Evolutionary conservation across 73 alveolate species (phyloP).

Genomic region (Paramecium primaurelia): DNA sequence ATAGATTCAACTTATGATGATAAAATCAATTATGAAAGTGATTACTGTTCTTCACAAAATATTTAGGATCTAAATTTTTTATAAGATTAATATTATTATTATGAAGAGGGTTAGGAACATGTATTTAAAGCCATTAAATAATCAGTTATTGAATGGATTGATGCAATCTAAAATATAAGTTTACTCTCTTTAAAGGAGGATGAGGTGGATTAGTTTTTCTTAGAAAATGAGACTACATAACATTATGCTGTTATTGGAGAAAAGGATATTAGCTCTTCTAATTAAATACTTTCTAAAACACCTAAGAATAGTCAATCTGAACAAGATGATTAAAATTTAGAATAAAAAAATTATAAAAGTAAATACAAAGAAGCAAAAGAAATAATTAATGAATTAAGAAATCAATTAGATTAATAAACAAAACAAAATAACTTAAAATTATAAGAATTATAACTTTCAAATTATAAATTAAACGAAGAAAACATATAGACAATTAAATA

Average conservation of each 20-base stretch:
- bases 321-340: not conserved
- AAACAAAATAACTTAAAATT: not conserved
- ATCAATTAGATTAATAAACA: not conserved
- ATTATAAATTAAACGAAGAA: not conserved
- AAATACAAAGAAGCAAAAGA: not conserved
- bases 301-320: not conserved
- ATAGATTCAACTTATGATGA: not conserved
- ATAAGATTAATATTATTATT: not conserved
- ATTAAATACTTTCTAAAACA: not conserved
- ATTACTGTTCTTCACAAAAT: not conserved
- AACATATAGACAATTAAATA: not conserved
- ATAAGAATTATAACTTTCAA: not conserved
- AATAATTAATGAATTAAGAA: not conserved
- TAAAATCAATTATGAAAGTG: not conserved
- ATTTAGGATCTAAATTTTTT: not conserved
- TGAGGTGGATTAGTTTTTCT: not conserved
- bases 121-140: not conserved
- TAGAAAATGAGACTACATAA: not conserved
- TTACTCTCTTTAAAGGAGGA: not conserved
- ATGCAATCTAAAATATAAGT: slow-evolving; percentile 5
- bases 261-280: not conserved
- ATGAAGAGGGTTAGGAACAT: not conserved
- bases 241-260: not conserved
- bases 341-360: not conserved
- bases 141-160: not conserved